Percentiles rank a stretch among this genome's conserved stretches.
phyloP scores from a whole-genome alignment of 179 eudicot genomes.

The Nepenthes alata region DNA sequence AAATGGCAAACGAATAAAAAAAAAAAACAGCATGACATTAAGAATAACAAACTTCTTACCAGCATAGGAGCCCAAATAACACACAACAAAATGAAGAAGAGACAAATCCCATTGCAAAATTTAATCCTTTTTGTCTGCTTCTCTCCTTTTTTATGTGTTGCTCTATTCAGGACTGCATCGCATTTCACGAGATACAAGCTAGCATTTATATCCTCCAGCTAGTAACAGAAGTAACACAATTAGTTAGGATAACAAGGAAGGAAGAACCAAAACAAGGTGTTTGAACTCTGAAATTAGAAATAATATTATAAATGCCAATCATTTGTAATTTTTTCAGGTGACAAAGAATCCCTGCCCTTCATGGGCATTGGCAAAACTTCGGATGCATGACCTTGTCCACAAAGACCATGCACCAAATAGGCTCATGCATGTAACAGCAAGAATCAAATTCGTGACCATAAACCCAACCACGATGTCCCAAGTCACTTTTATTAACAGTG shows the following conservation, averaged over 20 bases:
- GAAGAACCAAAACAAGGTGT: neutral
- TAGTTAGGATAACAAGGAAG: neutral
- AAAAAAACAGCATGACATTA: neutral
- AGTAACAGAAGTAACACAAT: slow-evolving; percentile 6
- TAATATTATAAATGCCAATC: neutral
- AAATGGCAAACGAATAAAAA: neutral
- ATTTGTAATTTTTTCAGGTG: too few species aligned
- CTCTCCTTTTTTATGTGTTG: slow-evolving; percentile 79
- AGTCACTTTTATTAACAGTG: too few species aligned
- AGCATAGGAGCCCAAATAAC: slow-evolving; percentile 99
- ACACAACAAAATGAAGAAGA: slow-evolving; percentile 77
- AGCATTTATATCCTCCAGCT: slow-evolving; percentile 99
- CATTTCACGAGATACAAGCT: slow-evolving; percentile 98
- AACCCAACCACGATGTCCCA: too few species aligned
- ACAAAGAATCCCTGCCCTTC: too few species aligned
- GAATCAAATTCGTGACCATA: too few species aligned
- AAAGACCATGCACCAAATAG: too few species aligned
- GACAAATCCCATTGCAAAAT: slow-evolving; percentile 89
- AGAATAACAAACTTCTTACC: slow-evolving; percentile 35
- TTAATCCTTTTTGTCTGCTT: slow-evolving; percentile 81
- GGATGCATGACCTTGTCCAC: too few species aligned
- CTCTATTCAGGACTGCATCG: slow-evolving; percentile 74
- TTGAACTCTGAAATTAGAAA: too few species aligned
- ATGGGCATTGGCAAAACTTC: too few species aligned
- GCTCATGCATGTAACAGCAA: neutral